Evolutionary conservation across 2,329 filamentous ascomycete genomes (phyloP).

Genomic region (Metarhizium anisopliae): DNA sequence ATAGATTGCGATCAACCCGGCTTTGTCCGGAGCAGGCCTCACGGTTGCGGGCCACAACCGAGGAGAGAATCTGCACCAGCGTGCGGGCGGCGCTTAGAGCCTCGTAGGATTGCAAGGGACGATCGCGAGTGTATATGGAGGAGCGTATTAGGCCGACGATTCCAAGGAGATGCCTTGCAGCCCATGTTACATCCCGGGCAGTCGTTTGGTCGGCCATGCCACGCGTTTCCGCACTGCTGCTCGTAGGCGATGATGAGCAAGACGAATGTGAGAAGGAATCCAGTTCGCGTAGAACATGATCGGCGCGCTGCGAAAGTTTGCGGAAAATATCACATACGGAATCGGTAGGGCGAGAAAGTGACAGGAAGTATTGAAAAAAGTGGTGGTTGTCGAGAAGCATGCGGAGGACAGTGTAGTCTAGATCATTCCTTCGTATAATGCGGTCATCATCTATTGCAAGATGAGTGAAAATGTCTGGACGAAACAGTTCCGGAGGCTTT

Average conservation of each 20-base stretch:
- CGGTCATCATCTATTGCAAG: slow-evolving; percentile 20
- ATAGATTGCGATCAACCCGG: slow-evolving; percentile 33
- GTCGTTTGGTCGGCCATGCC: background rate
- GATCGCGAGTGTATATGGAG: slow-evolving; percentile 28
- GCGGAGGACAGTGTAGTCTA: slow-evolving; percentile 42
- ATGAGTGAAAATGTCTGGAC: slow-evolving; percentile 35
- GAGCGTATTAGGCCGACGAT: slow-evolving; percentile 33
- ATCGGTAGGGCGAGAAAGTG: slow-evolving; percentile 34
- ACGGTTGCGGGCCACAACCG: slow-evolving; percentile 7
- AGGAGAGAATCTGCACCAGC: no score
- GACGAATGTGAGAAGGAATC: slow-evolving; percentile 10
- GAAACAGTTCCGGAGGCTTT: slow-evolving; percentile 26
- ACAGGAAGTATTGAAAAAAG: slow-evolving; percentile 44
- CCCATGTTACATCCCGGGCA: slow-evolving; percentile 36
- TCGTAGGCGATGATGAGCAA: no score
- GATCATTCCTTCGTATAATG: slow-evolving; percentile 34
- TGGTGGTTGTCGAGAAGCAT: slow-evolving; percentile 43
- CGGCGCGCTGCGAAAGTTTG: slow-evolving; percentile 37
- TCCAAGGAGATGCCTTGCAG: slow-evolving; percentile 35
- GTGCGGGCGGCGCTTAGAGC: slow-evolving; percentile 15
- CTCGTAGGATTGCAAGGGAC: no score
- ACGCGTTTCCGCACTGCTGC: background rate
- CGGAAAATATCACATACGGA: slow-evolving; percentile 36
- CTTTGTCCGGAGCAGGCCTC: background rate
- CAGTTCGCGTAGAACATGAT: slow-evolving; percentile 20